Base-by-base conservation (phyloP, 176 grass and related monocot species). In the maize (Zea mays) region DNA sequence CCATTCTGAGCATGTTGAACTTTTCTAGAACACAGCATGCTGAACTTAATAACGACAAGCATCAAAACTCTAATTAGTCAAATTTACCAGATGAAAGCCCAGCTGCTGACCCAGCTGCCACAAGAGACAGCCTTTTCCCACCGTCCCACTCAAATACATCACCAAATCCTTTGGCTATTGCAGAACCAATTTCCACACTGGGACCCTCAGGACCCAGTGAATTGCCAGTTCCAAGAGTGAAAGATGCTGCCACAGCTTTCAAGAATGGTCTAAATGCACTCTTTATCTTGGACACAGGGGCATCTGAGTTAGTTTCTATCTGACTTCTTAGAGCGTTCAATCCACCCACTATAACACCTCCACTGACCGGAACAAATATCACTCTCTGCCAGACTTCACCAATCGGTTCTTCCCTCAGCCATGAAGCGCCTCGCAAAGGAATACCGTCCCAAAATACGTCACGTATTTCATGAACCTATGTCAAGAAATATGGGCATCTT, bases 131-230 rank as follows among this genome's bases (percentile, higher is more conserved):
- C 69, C 67, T 92, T 78, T 90, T 92, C 33, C 87, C 91, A 9
- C 80, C 78, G 7, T 85, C 78, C 95, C 82, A 97, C 56, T 72
- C 50, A 84, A 97, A 88, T 61, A 90, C 60, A 80, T 82, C 82
- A 73, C 85, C 87, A 81, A 97, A 86, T 67, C 91, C 95, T 94
- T 94, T 92, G 14, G 95, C 95, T 92, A 97, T 83, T 17, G 89
- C 42, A 42, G 95, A 94, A 65, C 95, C 95, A 67, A 97, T 97
- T 54, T 97, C 91, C 7, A 97, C 95, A 71, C 91, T 97, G 50
- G 91, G 95, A 45, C 95, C 95, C 79, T 97, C 95, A 35, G 95
- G 95, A 7, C 95, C 95, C 67, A 97, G 83, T 47, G 95, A 94
- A 75, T 97, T 97, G 39, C 89, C 95, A 27, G 95, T 97, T 84